Percentiles rank a stretch among this genome's conserved stretches.
Conservation (phyloP, 75 land plant genomes). For the Picea sitchensis region DNA sequence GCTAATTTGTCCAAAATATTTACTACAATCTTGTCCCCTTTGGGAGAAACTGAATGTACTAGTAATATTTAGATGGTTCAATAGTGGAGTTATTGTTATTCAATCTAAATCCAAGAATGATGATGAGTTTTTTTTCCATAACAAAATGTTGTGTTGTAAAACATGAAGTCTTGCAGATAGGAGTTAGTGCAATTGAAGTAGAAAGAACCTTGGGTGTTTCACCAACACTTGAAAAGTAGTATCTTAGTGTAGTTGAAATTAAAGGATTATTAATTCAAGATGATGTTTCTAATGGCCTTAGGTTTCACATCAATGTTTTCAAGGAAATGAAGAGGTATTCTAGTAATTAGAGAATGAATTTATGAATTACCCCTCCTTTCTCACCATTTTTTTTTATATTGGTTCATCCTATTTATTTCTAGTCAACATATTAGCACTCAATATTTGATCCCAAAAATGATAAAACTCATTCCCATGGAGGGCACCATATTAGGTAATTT, state of each 20-base stretch:
- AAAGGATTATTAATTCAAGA: constrained; percentile 91
- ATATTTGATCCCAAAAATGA: too few species aligned
- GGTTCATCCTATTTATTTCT: too few species aligned
- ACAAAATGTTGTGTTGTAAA: constrained; percentile 47
- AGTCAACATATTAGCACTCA: too few species aligned
- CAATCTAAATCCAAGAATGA: constrained; percentile 85
- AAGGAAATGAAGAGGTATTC: too few species aligned
- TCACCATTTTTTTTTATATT: too few species aligned
- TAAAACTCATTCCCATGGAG: too few species aligned
- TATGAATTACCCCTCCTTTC: too few species aligned
- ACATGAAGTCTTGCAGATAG: constrained; percentile 54
- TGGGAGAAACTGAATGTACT: constrained; percentile 93
- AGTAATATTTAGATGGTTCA: constrained; percentile 84
- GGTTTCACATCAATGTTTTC: constrained; percentile 83
- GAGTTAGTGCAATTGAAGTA: constrained; percentile 92
- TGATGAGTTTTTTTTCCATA: constrained; percentile 84
- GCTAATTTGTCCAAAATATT: constrained; percentile 97
- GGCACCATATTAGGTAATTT: not conserved
- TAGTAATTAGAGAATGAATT: too few species aligned
- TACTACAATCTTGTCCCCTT: constrained; percentile 84
- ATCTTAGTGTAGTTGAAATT: constrained; percentile 82
- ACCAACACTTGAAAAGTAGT: constrained; percentile 97
- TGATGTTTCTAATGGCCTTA: constrained; percentile 90
- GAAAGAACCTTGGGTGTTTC: constrained; percentile 86
- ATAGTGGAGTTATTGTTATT: constrained; percentile 94